Conservation (phyloP, 108 stramenopile species). For the Skeletonema marinoi region DNA sequence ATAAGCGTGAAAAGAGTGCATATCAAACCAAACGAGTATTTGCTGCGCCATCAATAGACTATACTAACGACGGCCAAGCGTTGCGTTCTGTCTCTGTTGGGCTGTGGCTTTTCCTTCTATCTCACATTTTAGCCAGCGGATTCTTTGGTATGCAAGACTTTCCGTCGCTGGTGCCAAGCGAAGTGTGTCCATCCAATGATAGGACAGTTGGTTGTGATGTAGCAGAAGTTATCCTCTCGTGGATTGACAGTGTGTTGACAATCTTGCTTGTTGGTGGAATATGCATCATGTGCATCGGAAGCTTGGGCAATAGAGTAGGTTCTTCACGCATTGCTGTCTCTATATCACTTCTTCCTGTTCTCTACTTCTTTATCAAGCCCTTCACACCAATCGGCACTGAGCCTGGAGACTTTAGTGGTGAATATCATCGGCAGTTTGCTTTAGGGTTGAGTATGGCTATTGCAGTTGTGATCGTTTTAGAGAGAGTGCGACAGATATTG, state of each 20-base stretch:
- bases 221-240: background rate
- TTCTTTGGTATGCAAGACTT: constrained; percentile 13
- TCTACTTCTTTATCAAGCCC: constrained; percentile 19
- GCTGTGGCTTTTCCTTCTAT: constrained; percentile 7
- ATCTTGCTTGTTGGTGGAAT: constrained; percentile 4
- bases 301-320: constrained; percentile 1
- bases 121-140: constrained; percentile 7
- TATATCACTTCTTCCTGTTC: constrained; percentile 3
- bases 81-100: background rate
- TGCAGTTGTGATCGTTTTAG: background rate
- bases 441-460: constrained; percentile 3
- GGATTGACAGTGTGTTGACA: constrained; percentile 11
- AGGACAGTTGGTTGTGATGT: background rate
- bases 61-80: background rate
- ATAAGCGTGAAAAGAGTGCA: background rate
- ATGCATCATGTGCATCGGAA: constrained; percentile 8
- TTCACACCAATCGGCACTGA: constrained; percentile 6
- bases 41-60: constrained; percentile 1
- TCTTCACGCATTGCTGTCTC: background rate
- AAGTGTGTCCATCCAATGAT: background rate
- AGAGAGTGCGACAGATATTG: background rate
- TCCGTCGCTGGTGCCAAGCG: constrained; percentile 10
- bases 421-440: constrained; percentile 4
- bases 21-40: constrained; percentile 1
- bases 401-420: background rate